These are phyloP conservation scores for Pseudogymnoascus destructans DNA, from an alignment of 2,329 filamentous ascomycete genomes.

Conservation along the genomic window DNA sequence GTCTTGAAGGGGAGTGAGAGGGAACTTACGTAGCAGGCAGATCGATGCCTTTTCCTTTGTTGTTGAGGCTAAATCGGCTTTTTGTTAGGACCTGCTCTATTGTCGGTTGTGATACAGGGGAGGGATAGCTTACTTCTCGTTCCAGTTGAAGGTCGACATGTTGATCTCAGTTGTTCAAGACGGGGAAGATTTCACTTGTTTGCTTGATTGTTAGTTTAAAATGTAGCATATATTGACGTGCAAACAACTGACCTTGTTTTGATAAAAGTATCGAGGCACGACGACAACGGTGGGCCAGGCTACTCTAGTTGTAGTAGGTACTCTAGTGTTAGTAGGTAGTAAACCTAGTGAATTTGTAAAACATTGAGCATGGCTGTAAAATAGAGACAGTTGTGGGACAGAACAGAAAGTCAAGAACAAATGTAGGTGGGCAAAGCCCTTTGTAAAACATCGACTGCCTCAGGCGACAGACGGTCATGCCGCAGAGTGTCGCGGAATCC, in stretches of 20 bases:
- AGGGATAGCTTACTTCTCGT: not conserved
- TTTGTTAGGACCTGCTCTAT: not conserved
- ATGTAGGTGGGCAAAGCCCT: not conserved
- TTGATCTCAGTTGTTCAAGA: not conserved
- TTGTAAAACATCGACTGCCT: not conserved
- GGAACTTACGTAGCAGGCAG: conserved; percentile 11
- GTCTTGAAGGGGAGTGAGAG: not conserved
- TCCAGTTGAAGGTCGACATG: not conserved
- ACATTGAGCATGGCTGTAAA: not conserved
- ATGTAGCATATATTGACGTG: not conserved
- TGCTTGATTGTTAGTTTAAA: not conserved
- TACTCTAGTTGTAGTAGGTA: not conserved
- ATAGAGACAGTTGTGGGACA: not conserved
- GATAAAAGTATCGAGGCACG: not conserved
- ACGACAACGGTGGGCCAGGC: not conserved
- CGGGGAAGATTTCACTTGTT: not conserved
- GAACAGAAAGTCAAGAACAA: not conserved
- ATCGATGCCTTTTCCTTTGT: conserved; percentile 9
- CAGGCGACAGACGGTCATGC: not conserved
- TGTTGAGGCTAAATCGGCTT: not conserved
- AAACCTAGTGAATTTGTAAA: not conserved
- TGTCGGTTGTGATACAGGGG: not conserved
- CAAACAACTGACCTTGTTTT: not conserved
- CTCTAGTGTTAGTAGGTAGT: not conserved
- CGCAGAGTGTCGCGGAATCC: not conserved